Base-by-base conservation (phyloP, 2,329 filamentous ascomycete species). In the Cercospora janseana region DNA sequence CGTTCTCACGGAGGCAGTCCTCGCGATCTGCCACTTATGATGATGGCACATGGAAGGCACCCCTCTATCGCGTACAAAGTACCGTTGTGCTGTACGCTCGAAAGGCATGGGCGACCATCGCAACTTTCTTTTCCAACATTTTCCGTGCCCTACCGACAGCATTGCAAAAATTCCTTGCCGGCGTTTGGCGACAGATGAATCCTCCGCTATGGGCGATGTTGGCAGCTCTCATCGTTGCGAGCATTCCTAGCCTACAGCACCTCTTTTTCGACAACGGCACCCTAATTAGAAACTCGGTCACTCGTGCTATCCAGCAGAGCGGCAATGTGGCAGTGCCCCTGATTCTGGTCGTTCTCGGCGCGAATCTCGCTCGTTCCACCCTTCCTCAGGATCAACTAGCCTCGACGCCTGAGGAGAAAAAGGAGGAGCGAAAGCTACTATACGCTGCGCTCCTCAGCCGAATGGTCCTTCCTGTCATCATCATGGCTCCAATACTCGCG, bases 171-270 rank as follows among this genome's bases (percentile, higher is more conserved):
- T 85, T 88, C 60, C 70, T 80, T 59, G 72, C 71, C 41, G 90
- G 90, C 45, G 67, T 91, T 9, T 93, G 87, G 87, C 86, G 87
- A 40, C 95, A 96, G 69, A 97, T 98, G 92, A 97, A 97, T 70
- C 92, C 93, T 32, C 93, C 93, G 1, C 82, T 98, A 20, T 97
- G 91, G 90, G 91, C 93, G 23, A 97, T 98, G 93, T 75, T 97
- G 26, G 75, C 84, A 29, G 88, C 93, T n/a, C 85, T 97, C 37
- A 72, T 95, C 43, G 87, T 98, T 4, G 93, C 93, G 2, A 95
- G 90, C 0, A 81, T 96, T 4, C 93, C 93, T 0, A 66, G 75
- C 1, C 79, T 98, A 6, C 92, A 98, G 68, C 75, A 78, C 31
- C 73, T 93, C 13, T 96, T 98, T 74, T 98, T 97, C 71, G 78